Evolutionary conservation across 2,329 filamentous ascomycete genomes (phyloP).

Genomic region (Clathrospora elynae): DNA sequence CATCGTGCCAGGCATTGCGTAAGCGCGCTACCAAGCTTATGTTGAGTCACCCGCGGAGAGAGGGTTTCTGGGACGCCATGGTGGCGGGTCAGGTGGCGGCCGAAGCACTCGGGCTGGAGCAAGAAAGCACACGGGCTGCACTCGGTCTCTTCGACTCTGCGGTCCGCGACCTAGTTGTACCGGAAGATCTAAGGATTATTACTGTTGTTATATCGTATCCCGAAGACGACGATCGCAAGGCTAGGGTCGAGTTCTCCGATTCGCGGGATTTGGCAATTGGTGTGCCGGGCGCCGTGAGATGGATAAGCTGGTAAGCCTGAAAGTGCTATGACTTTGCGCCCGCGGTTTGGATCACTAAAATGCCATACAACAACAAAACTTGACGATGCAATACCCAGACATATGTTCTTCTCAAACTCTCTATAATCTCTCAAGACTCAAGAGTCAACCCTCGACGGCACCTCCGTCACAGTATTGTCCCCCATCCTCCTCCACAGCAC

Average conservation of each 20-base stretch:
- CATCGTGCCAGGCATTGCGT: constrained; percentile 26
- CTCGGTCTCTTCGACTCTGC: constrained; percentile 6
- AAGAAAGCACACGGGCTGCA: constrained; percentile 26
- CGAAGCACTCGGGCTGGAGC: constrained; percentile 34
- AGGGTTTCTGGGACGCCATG: constrained; percentile 63
- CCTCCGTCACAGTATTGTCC: too few species aligned
- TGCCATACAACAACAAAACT: too few species aligned
- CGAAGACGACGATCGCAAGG: constrained; percentile 20
- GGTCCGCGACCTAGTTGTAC: constrained; percentile 22
- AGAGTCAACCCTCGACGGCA: too few species aligned
- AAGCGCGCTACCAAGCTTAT: constrained; percentile 34
- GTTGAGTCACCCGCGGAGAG: constrained; percentile 46
- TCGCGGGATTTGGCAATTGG: constrained; percentile 22
- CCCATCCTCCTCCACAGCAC: too few species aligned
- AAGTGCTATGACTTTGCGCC: too few species aligned
- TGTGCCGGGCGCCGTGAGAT: constrained; percentile 17
- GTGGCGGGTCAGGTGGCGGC: constrained; percentile 58
- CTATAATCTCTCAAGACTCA: too few species aligned
- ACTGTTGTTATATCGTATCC: constrained; percentile 27
- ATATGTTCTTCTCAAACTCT: too few species aligned
- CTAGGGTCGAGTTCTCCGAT: constrained; percentile 29
- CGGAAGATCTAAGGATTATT: constrained; percentile 28
- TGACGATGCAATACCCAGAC: too few species aligned
- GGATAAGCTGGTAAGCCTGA: constrained; percentile 17
- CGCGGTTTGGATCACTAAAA: too few species aligned